Percentiles rank a stretch among this genome's conserved stretches.
Evolutionary conservation across 2,329 filamentous ascomycete species (phyloP).

Genomic region (Biscogniauxia marginata): DNA sequence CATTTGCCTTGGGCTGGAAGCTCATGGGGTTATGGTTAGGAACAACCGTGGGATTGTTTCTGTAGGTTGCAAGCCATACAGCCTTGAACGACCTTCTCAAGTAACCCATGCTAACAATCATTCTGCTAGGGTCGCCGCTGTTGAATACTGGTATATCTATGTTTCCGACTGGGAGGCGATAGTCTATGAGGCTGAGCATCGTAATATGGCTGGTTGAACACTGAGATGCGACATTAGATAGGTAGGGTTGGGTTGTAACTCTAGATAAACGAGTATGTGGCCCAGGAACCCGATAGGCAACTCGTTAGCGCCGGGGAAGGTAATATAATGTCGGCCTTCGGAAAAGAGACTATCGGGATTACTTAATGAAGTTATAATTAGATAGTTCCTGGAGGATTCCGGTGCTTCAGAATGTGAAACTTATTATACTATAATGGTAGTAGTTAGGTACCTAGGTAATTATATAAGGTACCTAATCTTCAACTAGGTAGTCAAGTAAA

Average conservation of each 20-base stretch:
- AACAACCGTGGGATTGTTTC: constrained; percentile 67
- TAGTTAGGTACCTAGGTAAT: too few species aligned
- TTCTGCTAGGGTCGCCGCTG: constrained; percentile 44
- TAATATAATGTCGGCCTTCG: background rate
- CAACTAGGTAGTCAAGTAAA: too few species aligned
- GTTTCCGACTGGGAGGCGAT: constrained; percentile 54
- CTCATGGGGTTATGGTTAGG: constrained; percentile 81
- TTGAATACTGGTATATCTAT: constrained; percentile 54
- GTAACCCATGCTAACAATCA: background rate
- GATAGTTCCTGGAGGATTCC: background rate
- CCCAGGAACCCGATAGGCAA: background rate
- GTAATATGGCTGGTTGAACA: constrained; percentile 46
- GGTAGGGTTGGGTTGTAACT: too few species aligned
- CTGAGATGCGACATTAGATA: too few species aligned
- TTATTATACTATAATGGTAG: too few species aligned
- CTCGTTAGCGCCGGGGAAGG: background rate
- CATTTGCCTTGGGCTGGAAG: constrained; percentile 75
- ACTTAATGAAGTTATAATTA: background rate
- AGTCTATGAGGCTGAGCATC: constrained; percentile 50
- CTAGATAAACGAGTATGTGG: background rate
- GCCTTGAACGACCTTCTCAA: background rate
- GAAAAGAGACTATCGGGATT: background rate
- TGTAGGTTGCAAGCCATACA: constrained; percentile 43
- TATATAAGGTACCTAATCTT: too few species aligned
- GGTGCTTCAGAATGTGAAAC: too few species aligned